These are phyloP conservation scores for Pyrenula aspistea DNA, from an alignment of 495 filamentous ascomycete genomes.

Conservation along the genomic window DNA sequence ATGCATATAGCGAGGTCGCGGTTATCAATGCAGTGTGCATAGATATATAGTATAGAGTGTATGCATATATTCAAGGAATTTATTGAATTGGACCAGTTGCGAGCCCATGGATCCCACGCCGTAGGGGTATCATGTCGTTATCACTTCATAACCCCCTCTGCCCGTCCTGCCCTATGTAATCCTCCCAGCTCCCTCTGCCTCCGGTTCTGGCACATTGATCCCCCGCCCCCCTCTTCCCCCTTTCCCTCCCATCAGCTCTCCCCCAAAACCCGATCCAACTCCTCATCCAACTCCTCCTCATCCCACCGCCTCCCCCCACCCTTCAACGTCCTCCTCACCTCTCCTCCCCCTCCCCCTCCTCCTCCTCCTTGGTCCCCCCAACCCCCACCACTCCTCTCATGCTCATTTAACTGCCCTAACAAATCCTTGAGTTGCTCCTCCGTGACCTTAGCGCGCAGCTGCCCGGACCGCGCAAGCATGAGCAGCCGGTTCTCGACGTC, in stretches of 20 bases:
- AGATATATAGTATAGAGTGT: too few relatives aligned
- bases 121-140: too few relatives aligned
- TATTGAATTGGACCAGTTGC: too few relatives aligned
- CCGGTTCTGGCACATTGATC: neutral
- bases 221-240: neutral
- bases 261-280: slow-evolving; percentile 51
- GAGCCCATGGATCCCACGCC: too few relatives aligned
- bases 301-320: slow-evolving; percentile 72
- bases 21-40: too few relatives aligned
- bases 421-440: slow-evolving; percentile 91
- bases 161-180: too few relatives aligned
- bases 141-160: too few relatives aligned
- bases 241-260: neutral
- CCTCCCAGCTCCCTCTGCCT: neutral
- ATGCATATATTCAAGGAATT: too few relatives aligned
- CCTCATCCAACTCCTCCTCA: slow-evolving; percentile 81
- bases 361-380: slow-evolving; percentile 57
- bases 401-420: slow-evolving; percentile 69
- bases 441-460: slow-evolving; percentile 76
- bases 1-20: too few relatives aligned
- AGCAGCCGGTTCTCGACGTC: slow-evolving; percentile 91
- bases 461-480: slow-evolving; percentile 76
- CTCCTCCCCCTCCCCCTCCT: slow-evolving; percentile 74
- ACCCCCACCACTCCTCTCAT: slow-evolving; percentile 36
- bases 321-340: slow-evolving; percentile 59